A percentile compares a stretch with the other conserved stretches of the same genome.
These are phyloP conservation scores for Ophiocordyceps camponoti-leonardi DNA, from an alignment of 2,329 filamentous ascomycete species.

Conservation along the genomic window DNA sequence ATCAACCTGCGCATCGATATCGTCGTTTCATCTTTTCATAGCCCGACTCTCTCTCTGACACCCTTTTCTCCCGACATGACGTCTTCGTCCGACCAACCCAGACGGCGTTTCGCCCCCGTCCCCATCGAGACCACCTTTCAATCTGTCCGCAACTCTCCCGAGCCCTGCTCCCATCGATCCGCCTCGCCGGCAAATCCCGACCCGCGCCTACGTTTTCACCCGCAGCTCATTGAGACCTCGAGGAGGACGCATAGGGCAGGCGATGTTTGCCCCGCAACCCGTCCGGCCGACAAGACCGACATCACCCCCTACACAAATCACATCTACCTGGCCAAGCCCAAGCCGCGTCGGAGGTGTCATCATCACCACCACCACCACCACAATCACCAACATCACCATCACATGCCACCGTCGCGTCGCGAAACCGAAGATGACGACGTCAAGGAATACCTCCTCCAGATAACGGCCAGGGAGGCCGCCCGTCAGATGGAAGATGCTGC, in stretches of 20 bases:
- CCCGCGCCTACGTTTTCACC: slow-evolving; percentile 44
- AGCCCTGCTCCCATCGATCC: slow-evolving; percentile 29
- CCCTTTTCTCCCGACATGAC: slow-evolving; percentile 10
- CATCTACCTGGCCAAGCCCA: slow-evolving; percentile 31
- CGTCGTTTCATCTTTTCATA: background rate
- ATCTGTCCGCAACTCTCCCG: slow-evolving; percentile 36
- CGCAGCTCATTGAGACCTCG: slow-evolving; percentile 68
- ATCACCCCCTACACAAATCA: slow-evolving; percentile 47
- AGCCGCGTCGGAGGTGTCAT: slow-evolving; percentile 16
- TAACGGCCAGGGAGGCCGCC: slow-evolving; percentile 67
- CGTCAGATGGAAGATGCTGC: slow-evolving; percentile 64
- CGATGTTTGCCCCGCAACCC: slow-evolving; percentile 44
- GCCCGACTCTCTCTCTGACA: background rate
- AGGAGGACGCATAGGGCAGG: slow-evolving; percentile 51
- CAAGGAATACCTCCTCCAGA: slow-evolving; percentile 58
- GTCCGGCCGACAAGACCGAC: slow-evolving; percentile 54
- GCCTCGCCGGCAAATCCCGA: slow-evolving; percentile 23
- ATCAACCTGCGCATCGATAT: background rate
- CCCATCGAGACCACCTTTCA: slow-evolving; percentile 58
- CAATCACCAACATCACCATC: slow-evolving; percentile 13
- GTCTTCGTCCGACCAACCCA: slow-evolving; percentile 22
- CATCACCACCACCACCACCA: slow-evolving; percentile 11
- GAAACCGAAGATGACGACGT: slow-evolving; percentile 61
- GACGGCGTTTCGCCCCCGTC: slow-evolving; percentile 47
- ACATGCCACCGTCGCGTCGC: slow-evolving; percentile 30